Conservation (phyloP, 1,139 yeast genomes). For the Candida labiduridarum region DNA sequence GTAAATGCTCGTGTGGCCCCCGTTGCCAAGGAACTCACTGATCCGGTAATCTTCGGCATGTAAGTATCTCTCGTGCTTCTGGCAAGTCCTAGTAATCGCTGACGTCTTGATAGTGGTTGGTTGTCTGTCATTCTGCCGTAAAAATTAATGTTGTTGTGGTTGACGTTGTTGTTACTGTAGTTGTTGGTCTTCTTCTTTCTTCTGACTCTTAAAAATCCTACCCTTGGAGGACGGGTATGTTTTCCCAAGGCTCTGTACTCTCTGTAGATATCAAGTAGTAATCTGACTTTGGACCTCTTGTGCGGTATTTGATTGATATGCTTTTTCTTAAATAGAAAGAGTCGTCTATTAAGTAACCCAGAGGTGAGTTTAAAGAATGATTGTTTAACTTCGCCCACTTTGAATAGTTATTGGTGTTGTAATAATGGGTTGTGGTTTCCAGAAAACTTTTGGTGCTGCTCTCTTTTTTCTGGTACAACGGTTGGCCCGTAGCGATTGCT, state of each 20-base stretch:
- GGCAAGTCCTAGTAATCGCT: conserved; percentile 48
- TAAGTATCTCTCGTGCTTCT: conserved; percentile 60
- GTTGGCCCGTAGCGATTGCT: not conserved
- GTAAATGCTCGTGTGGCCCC: conserved; percentile 48
- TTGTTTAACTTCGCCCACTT: conserved; percentile 11
- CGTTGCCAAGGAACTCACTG: conserved; percentile 51
- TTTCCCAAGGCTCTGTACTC: conserved; percentile 29
- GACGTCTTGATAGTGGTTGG: conserved; percentile 30
- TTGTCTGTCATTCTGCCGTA: not conserved
- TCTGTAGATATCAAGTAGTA: conserved; percentile 23
- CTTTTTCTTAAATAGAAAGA: conserved; percentile 15
- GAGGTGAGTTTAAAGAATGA: conserved; percentile 22
- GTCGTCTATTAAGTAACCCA: conserved; percentile 21
- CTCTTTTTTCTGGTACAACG: not conserved
- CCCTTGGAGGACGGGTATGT: conserved; percentile 17
- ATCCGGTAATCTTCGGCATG: conserved; percentile 52
- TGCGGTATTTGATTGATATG: not conserved
- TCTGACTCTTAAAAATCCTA: conserved; percentile 10
- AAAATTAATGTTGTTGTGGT: not conserved
- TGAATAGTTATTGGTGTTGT: conserved; percentile 3
- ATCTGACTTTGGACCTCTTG: conserved; percentile 18
- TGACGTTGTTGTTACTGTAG: not conserved
- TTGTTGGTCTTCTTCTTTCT: conserved; percentile 1
- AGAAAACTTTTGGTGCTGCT: not conserved
- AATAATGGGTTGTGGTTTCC: not conserved